phyloP scores from a whole-genome alignment of 176 grass and related monocot species.

The Otatea glauca region DNA sequence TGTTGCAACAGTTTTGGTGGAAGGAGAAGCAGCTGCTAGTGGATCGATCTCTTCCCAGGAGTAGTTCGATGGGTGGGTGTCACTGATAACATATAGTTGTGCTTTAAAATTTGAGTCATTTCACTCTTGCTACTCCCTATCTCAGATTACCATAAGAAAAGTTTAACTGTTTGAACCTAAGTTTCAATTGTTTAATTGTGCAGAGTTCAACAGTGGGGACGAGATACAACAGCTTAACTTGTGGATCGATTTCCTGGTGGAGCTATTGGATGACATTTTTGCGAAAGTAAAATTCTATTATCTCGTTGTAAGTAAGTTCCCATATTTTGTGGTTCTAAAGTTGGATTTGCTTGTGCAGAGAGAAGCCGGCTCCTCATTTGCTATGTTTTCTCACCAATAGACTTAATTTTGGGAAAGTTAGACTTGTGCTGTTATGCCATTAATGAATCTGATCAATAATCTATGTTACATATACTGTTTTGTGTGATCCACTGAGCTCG shows the following conservation, averaged over 20 bases:
- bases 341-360: too few species aligned
- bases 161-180: background rate
- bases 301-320: constrained; percentile 10
- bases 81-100: background rate
- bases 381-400: too few species aligned
- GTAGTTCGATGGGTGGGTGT: constrained; percentile 61
- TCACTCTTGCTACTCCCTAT: background rate
- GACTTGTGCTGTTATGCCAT: too few species aligned
- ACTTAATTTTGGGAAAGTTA: too few species aligned
- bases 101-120: background rate
- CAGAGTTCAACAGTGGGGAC: constrained; percentile 68
- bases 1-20: constrained; percentile 74
- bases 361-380: too few species aligned
- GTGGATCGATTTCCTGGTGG: constrained; percentile 81
- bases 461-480: too few species aligned
- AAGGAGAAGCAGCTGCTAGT: constrained; percentile 71
- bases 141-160: background rate
- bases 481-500: too few species aligned
- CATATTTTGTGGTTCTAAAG: background rate
- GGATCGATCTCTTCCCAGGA: constrained; percentile 57
- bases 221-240: constrained; percentile 77
- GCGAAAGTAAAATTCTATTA: constrained; percentile 55
- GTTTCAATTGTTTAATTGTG: constrained; percentile 25
- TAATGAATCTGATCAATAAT: too few species aligned
- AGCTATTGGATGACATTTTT: constrained; percentile 66